Evolutionary conservation across 2,329 filamentous ascomycete genomes (phyloP).

Genomic region (Botryotinia convoluta): DNA sequence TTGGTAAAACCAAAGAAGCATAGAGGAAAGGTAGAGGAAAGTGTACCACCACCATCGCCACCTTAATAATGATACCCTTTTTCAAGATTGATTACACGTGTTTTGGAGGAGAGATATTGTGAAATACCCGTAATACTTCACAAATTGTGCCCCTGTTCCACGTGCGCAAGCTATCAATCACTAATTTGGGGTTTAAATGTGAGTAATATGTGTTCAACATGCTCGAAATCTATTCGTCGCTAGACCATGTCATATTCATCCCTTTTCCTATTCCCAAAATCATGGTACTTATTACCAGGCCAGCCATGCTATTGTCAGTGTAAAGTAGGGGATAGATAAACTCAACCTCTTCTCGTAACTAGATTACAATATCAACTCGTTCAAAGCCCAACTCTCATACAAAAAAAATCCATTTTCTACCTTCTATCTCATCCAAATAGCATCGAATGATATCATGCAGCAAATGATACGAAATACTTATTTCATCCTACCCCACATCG

Average conservation of each 20-base stretch:
- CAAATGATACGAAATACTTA: background rate
- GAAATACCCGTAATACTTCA: background rate
- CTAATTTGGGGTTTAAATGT: background rate
- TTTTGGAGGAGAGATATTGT: background rate
- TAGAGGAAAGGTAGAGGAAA: slow-evolving; percentile 25
- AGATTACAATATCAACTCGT: background rate
- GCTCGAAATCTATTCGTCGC: too few species aligned
- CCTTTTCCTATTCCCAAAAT: background rate
- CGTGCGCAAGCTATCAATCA: background rate
- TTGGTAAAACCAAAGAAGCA: slow-evolving; percentile 59
- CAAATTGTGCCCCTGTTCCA: too few species aligned
- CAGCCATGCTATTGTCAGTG: background rate
- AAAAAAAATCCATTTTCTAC: background rate
- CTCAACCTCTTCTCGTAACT: background rate
- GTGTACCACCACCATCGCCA: slow-evolving; percentile 32
- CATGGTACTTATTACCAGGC: background rate
- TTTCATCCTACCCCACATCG: background rate
- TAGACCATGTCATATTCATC: background rate
- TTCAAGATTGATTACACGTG: background rate
- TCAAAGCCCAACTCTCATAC: background rate
- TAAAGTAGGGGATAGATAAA: background rate
- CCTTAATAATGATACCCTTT: slow-evolving; percentile 11
- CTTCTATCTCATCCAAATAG: background rate
- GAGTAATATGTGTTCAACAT: background rate
- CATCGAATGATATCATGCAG: background rate